Percentiles rank a stretch among this genome's conserved stretches.
phyloP scores from a whole-genome alignment of 192 early-diverging fungal species.

The Dimargaris xerosporica region DNA sequence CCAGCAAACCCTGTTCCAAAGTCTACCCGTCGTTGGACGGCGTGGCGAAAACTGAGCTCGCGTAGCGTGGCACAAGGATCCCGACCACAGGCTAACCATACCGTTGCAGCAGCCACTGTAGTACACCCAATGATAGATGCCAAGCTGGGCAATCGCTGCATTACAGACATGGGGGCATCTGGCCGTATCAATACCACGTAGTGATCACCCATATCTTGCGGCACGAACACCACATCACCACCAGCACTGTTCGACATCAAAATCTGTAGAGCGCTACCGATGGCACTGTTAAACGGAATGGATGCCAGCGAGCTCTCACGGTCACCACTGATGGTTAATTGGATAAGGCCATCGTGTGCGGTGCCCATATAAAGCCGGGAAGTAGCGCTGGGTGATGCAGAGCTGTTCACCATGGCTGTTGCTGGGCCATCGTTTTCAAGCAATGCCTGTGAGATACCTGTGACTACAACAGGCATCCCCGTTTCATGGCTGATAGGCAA shows the following conservation, averaged over 20 bases:
- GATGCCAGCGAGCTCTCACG: neutral
- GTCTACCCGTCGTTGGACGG: no score
- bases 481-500: neutral
- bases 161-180: neutral
- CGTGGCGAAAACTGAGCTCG: no score
- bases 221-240: neutral
- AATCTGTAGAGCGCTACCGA: neutral
- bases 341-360: neutral
- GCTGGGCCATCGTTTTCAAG: neutral
- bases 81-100: no score
- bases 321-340: neutral
- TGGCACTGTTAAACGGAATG: neutral
- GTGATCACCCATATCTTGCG: conserved; percentile 8
- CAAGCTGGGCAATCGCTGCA: neutral
- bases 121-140: neutral
- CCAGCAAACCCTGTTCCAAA: no score
- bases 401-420: neutral
- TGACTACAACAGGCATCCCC: neutral
- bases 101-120: neutral
- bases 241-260: neutral
- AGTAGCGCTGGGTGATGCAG: no score
- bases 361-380: neutral
- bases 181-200: neutral
- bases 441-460: neutral
- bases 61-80: neutral